Evolutionary conservation across 139 green algal genomes (phyloP), one percentile per base, ranked within the genome.

Genomic region (Ulvella scutata): DNA sequence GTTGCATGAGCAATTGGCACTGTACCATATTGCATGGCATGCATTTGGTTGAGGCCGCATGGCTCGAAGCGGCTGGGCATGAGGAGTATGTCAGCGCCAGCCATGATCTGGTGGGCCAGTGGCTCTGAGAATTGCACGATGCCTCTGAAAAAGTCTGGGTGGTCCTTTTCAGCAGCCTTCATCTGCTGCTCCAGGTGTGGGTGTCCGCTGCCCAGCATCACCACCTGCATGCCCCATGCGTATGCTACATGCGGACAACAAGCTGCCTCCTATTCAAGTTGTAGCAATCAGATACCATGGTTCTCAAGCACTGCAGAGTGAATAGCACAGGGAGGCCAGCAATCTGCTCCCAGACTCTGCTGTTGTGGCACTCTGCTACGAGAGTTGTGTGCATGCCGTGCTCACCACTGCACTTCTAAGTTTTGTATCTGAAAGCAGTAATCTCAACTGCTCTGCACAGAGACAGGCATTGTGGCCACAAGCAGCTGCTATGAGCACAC

Each of bases 11-110:
- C 91, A 2, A 97, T 83, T 7, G 91, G 91, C 3, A 96, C 81
- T 0, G 91, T 96, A 62, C 91, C 91, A 76, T 96, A 96, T 21
- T 79, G 77, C 78, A 86, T 86, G 38, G 79, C 74, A 78, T 43
- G 43, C 23, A 88, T 76, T 79, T 96, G 91, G 72, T 92, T 96
- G 9, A 96, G 83, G 2, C 91, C 91, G 78, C 91, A 96, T 0
- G 91, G 91, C 87, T 96, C 91, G 76, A 96, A 96, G 37, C 90
- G 84, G 6, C 82, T 90, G 9, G 91, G 91, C 87, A 96, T 95
- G 37, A 97, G 85, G 61, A 97, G 76, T 9, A 94, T 90, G 86
- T 96, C 92, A 38, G 80, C 87, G 10, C 81, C 87, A 0, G 91
- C 90, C 21, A 91, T 87, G 78, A 96, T 93, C 38, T 33, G 82